Conservation (phyloP, 345 rosid genomes). For the Jatropha curcas region DNA sequence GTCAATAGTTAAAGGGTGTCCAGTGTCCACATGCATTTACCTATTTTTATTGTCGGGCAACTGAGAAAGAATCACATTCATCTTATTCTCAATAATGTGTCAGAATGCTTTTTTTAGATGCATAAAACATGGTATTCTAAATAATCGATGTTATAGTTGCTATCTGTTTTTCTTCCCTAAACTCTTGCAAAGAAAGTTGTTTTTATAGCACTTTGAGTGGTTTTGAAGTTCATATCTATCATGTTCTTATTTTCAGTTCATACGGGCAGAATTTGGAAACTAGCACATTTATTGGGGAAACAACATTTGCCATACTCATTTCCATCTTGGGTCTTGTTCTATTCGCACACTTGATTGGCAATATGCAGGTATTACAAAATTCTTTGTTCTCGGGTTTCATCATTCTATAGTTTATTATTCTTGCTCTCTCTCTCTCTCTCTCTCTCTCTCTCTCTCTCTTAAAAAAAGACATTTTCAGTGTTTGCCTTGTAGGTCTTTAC, state of each 20-base stretch:
- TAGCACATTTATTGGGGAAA: slow-evolving; percentile 82
- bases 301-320: slow-evolving; percentile 78
- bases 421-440: not conserved
- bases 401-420: not conserved
- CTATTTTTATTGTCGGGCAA: not conserved
- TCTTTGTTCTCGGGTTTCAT: slow-evolving; percentile 10
- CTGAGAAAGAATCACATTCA: too few relatives aligned
- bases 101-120: not conserved
- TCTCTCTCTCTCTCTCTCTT: too few relatives aligned
- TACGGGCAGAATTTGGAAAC: slow-evolving; percentile 91
- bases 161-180: not conserved
- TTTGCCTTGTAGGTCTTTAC: not conserved
- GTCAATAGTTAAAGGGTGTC: too few relatives aligned
- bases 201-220: not conserved
- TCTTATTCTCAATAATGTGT: not conserved
- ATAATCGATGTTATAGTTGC: not conserved
- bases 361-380: slow-evolving; percentile 73
- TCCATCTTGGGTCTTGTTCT: slow-evolving; percentile 83
- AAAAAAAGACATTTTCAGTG: not conserved
- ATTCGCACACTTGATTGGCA: slow-evolving; percentile 91
- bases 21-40: not conserved
- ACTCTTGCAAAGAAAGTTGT: not conserved
- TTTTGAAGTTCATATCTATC: slow-evolving; percentile 11
- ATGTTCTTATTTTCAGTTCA: slow-evolving; percentile 54
- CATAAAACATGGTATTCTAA: not conserved